Evolutionary conservation across 768 basidiomycete genomes (phyloP), one percentile per base, ranked within the genome.

Genomic region (Phanerochaete carnosa): DNA sequence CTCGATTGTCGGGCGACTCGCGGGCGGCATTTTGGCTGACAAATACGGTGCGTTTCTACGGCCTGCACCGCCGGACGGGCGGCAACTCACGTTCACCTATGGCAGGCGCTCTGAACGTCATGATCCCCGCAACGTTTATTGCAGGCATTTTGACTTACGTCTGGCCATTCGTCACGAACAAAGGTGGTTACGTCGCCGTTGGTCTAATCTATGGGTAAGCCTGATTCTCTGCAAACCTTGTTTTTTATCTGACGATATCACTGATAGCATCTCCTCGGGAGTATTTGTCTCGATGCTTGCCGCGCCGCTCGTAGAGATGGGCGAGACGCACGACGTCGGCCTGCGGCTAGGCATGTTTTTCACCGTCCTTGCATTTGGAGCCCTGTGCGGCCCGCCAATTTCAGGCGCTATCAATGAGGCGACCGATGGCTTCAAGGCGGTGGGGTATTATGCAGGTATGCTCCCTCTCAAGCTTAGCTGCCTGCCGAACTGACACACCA

Each of bases 311-410:
- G 82, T 89, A 65, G 75, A 81, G 12, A 78, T 92, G 71, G 89
- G 90, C 0, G 77, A 78, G 0, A 76, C 79, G 1, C 75, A 73
- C 22, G 89, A 92, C 56, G 79, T 88, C 0, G 90, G 89, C 2
- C 76, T 85, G 25, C 76, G 89, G 16, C 74, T 80, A 0, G 89
- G 90, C 5, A 83, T 89, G 78, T 82, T 81, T 60, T 75, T 87
- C 69, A 86, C 80, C 26, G 76, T 88, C 54, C 60, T 83, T 22
- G 79, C 89, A 0, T 35, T 90, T 19, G 88, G 87, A 11, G 87
- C 86, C 0, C 75, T 91, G 4, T 79, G 77, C 0, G 90, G 90
- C 0, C 87, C 88, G 4, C 90, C 90, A 0, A 87, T 90, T 61
- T 87, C 87, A 9, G 90, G 90, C 0, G 85, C 85, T 0, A 88